Evolutionary conservation across 495 filamentous ascomycete genomes (phyloP).

Genomic region (Chaetomium fimeti): DNA sequence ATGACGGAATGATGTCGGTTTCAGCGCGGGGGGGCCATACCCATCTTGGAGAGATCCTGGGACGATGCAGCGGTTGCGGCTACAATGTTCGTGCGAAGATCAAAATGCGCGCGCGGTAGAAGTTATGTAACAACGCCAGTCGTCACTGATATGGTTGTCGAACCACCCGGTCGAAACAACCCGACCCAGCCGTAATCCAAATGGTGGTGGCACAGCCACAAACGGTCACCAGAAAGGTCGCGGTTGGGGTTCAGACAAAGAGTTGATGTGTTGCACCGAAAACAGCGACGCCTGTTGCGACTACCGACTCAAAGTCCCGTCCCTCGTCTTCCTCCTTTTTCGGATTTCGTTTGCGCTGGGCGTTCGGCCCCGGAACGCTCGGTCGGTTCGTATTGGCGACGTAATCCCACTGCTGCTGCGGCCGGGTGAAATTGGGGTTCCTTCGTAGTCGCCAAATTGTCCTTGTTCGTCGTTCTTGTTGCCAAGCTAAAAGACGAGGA

Average conservation of each 20-base stretch:
- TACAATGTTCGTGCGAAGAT: neutral
- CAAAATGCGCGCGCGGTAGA: neutral
- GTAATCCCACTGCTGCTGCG: neutral
- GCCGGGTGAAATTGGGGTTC: neutral
- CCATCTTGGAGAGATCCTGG: conserved; percentile 5
- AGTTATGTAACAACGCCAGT: neutral
- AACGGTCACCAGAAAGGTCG: neutral
- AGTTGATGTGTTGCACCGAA: neutral
- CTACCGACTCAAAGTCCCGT: neutral
- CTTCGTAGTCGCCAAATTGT: neutral
- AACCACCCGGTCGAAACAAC: neutral
- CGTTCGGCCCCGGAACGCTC: neutral
- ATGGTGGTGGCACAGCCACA: neutral
- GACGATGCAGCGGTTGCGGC: neutral
- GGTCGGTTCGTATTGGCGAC: neutral
- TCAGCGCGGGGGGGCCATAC: conserved; percentile 1
- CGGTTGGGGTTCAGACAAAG: conserved; percentile 1
- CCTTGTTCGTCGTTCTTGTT: neutral
- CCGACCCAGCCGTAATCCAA: neutral
- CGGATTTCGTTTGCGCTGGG: neutral
- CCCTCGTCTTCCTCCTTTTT: neutral
- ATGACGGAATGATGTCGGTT: neutral
- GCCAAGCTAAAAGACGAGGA: neutral
- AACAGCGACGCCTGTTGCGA: neutral
- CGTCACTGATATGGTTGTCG: neutral